phyloP scores from a whole-genome alignment of 2,329 filamentous ascomycete genomes.

The Paecilomyces sp. region DNA sequence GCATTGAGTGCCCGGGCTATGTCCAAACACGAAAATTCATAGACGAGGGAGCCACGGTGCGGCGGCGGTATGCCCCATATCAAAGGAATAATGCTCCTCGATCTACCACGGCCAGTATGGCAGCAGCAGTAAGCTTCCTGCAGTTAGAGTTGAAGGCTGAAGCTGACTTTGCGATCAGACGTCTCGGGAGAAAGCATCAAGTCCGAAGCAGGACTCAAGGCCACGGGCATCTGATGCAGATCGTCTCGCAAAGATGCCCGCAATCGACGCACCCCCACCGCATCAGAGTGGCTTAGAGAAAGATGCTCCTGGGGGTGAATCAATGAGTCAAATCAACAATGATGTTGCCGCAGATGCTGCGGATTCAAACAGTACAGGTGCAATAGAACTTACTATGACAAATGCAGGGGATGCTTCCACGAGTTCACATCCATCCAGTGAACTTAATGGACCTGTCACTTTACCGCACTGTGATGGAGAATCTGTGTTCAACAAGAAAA shows the following conservation, averaged over 20 bases:
- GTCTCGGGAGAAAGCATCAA: not conserved
- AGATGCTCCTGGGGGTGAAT: not conserved
- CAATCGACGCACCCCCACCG: not conserved
- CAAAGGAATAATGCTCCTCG: slow-evolving; percentile 11
- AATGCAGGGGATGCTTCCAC: not conserved
- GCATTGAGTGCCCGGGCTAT: slow-evolving; percentile 35
- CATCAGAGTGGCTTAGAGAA: not conserved
- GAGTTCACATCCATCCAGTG: not conserved
- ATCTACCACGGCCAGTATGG: not conserved
- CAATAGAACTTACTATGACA: not conserved
- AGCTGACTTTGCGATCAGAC: not conserved
- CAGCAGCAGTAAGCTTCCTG: not conserved
- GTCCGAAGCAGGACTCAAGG: not conserved
- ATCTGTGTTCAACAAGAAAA: not conserved
- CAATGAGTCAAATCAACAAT: not conserved
- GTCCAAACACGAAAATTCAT: slow-evolving; percentile 37
- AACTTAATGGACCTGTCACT: not conserved
- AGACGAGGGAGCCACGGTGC: slow-evolving; percentile 34
- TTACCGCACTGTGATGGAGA: not conserved
- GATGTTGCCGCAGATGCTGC: not conserved
- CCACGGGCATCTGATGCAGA: not conserved
- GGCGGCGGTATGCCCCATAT: slow-evolving; percentile 32
- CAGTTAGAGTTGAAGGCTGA: not conserved
- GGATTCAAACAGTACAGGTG: not conserved
- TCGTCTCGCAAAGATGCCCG: not conserved